These are phyloP conservation scores for Kwoniella shandongensis DNA, from an alignment of 768 basidiomycete genomes.

Conservation along the genomic window DNA sequence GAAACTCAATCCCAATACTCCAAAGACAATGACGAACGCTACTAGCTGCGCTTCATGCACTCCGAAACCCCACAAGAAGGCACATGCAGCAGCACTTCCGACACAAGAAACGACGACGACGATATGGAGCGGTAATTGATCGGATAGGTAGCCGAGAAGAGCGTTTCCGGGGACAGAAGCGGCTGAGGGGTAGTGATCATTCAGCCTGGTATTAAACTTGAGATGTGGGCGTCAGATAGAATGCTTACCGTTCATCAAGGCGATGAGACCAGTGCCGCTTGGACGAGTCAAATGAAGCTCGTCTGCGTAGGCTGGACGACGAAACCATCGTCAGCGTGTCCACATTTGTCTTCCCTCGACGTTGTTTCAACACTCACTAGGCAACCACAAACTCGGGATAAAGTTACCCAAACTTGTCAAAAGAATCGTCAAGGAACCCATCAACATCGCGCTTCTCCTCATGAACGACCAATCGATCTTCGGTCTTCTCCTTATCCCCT, in stretches of 20 bases:
- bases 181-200: conserved; percentile 28
- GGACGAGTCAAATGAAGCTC: conserved; percentile 36
- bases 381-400: conserved; percentile 45
- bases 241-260: conserved; percentile 45
- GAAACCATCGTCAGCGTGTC: background rate
- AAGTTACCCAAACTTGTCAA: conserved; percentile 46
- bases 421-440: conserved; percentile 31
- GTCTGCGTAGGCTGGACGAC: conserved; percentile 34
- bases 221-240: background rate
- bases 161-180: conserved; percentile 44
- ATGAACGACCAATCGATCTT: conserved; percentile 28
- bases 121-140: conserved; percentile 31
- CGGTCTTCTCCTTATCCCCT: conserved; percentile 3
- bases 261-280: conserved; percentile 39
- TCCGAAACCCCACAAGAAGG: conserved; percentile 50
- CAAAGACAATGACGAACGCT: conserved; percentile 39
- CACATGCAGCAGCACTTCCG: conserved; percentile 36
- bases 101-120: conserved; percentile 41
- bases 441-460: conserved; percentile 23
- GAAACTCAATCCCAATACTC: conserved; percentile 38
- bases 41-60: conserved; percentile 31
- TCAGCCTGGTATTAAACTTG: background rate
- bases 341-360: background rate
- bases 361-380: conserved; percentile 17
- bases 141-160: conserved; percentile 40